phyloP scores from a whole-genome alignment of 1,284 basidiomycete species.

The Ustilago cynodontis region DNA sequence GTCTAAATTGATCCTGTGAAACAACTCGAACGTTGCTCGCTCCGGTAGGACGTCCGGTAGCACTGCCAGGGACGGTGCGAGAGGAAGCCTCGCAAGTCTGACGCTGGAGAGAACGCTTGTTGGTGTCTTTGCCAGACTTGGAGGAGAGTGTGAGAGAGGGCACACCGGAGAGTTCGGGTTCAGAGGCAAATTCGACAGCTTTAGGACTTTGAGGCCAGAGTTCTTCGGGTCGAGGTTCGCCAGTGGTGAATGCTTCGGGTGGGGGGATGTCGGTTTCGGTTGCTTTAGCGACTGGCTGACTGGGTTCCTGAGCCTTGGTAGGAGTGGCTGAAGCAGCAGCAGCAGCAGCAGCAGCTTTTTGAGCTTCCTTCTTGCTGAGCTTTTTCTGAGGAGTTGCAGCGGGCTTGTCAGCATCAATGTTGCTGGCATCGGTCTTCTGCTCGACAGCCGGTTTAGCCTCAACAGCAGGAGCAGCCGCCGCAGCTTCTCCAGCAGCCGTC shows the following conservation, averaged over 20 bases:
- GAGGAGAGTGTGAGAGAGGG: slow-evolving; percentile 24
- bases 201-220: slow-evolving; percentile 62
- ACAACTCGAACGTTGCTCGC: slow-evolving; percentile 59
- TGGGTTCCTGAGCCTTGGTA: slow-evolving; percentile 8
- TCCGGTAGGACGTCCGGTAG: slow-evolving; percentile 37
- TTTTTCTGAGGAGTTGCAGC: slow-evolving; percentile 24
- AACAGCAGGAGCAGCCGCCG: not conserved
- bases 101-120: slow-evolving; percentile 38
- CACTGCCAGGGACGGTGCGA: slow-evolving; percentile 17
- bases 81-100: slow-evolving; percentile 18
- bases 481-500: no score
- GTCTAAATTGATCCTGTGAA: slow-evolving; percentile 56
- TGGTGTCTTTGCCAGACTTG: slow-evolving; percentile 25
- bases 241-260: slow-evolving; percentile 28
- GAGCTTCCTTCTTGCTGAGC: slow-evolving; percentile 32
- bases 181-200: slow-evolving; percentile 63
- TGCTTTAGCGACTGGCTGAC: slow-evolving; percentile 14
- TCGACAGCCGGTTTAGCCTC: slow-evolving; percentile 3
- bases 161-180: slow-evolving; percentile 52
- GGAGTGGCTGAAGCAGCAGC: slow-evolving; percentile 19
- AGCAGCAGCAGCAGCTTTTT: slow-evolving; percentile 29
- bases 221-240: slow-evolving; percentile 56
- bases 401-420: slow-evolving; percentile 1
- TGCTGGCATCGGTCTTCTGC: slow-evolving; percentile 2
- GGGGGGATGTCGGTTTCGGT: slow-evolving; percentile 26